phyloP scores from a whole-genome alignment of 2,329 filamentous ascomycete genomes.

The Trichoderma sp. region DNA sequence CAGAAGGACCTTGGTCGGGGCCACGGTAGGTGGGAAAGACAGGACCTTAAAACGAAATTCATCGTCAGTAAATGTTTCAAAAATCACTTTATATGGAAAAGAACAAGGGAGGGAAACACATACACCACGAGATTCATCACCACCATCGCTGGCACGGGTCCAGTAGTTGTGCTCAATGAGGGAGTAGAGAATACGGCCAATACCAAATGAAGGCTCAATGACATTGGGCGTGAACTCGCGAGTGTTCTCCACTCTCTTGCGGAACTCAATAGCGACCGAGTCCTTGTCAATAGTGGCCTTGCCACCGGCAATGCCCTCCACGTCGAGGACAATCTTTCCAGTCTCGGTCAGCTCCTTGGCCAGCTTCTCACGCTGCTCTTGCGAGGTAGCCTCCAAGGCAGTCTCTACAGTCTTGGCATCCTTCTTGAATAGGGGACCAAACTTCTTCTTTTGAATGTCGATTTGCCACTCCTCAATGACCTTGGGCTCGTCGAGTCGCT shows the following conservation, averaged over 20 bases:
- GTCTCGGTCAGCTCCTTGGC: conserved; percentile 70
- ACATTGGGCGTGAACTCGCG: conserved; percentile 94
- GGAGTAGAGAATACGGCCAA: conserved; percentile 90
- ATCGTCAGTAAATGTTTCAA: background rate
- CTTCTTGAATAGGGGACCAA: conserved; percentile 94
- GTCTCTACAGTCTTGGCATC: conserved; percentile 83
- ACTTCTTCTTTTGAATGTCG: conserved; percentile 91
- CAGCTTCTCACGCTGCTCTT: conserved; percentile 79
- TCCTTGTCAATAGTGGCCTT: conserved; percentile 80
- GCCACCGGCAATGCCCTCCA: conserved; percentile 65
- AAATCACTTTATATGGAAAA: background rate
- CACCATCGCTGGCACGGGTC: conserved; percentile 67
- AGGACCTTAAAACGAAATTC: conserved; percentile 42
- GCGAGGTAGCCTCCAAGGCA: conserved; percentile 72
- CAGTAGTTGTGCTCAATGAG: conserved; percentile 96
- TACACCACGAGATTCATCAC: conserved; percentile 78
- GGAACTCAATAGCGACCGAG: conserved; percentile 79
- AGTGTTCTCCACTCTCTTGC: conserved; percentile 77
- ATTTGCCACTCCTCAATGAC: conserved; percentile 85
- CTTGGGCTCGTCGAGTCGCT: conserved; percentile 76
- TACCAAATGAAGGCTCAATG: conserved; percentile 96
- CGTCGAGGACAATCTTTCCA: conserved; percentile 76
- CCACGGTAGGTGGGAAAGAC: conserved; percentile 63
- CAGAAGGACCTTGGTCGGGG: conserved; percentile 94
- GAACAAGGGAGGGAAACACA: conserved; percentile 37